Percentiles rank a stretch among this genome's conserved stretches.
Conservation (phyloP, 2,329 filamentous ascomycete species). For the Fusarium compactum region DNA sequence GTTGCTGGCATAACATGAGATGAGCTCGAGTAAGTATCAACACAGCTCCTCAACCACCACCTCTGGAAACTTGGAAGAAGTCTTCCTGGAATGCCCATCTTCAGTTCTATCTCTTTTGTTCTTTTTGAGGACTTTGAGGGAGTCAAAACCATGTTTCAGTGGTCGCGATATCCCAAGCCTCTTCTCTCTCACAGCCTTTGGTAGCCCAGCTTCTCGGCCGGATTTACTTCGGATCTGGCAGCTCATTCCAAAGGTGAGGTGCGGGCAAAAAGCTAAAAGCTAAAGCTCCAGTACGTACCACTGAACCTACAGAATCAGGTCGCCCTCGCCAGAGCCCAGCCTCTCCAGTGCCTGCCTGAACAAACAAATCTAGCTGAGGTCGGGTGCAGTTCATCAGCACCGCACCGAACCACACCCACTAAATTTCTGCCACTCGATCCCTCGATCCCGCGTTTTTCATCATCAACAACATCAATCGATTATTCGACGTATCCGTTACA, state of each 20-base stretch:
- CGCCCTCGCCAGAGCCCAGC: slow-evolving; percentile 25
- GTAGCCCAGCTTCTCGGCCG: slow-evolving; percentile 40
- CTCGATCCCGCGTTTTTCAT: slow-evolving; percentile 45
- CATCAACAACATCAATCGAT: slow-evolving; percentile 46
- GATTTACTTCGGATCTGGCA: slow-evolving; percentile 44
- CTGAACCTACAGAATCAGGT: slow-evolving; percentile 6
- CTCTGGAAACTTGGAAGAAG: slow-evolving; percentile 40
- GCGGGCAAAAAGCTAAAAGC: slow-evolving; percentile 14
- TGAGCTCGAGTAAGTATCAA: slow-evolving; percentile 38
- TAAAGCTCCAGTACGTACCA: slow-evolving; percentile 37
- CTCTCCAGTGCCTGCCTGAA: slow-evolving; percentile 40
- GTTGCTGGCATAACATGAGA: slow-evolving; percentile 33
- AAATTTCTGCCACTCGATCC: slow-evolving; percentile 49
- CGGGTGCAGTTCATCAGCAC: slow-evolving; percentile 39
- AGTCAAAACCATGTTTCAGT: slow-evolving; percentile 11
- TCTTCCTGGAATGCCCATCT: slow-evolving; percentile 18
- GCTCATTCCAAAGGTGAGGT: slow-evolving; percentile 25
- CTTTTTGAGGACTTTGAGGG: slow-evolving; percentile 1
- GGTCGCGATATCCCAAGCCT: slow-evolving; percentile 24
- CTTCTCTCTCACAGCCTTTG: slow-evolving; percentile 35
- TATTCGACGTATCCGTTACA: slow-evolving; percentile 35
- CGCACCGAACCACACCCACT: slow-evolving; percentile 41
- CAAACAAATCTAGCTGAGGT: slow-evolving; percentile 20
- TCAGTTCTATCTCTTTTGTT: background rate
- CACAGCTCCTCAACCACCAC: slow-evolving; percentile 28